Base-by-base conservation (phyloP, 2,329 filamentous ascomycete genomes). In the Colletotrichum sp. region DNA sequence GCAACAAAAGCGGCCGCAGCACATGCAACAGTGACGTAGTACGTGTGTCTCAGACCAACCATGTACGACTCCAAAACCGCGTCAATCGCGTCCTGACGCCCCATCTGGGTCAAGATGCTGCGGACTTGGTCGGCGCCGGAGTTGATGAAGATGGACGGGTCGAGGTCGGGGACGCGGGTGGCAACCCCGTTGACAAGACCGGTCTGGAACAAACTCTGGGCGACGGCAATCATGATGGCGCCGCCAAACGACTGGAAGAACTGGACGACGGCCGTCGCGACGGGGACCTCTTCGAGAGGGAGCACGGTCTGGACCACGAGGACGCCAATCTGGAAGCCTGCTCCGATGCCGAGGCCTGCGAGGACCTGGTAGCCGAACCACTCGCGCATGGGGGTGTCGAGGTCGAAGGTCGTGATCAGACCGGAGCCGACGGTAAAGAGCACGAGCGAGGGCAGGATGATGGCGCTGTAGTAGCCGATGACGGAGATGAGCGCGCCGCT, bases 241-340 rank as follows among this genome's bases (percentile, higher is more conserved):
- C 93, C 93, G 55, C 93, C 93, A 5, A 95, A 87, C 3, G 88
- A 88, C 80, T 94, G 92, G 84, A 91, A 92, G 83, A 94, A 93
- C 43, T 88, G 86, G 2, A 91, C 86, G 67, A 85, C 88, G 8
- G 89, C 88, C 7, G 87, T 90, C 32, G 84, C 90, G 2, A 90
- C 85, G 1, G 90, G 87, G 18, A 91, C 85, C 73, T 89, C 87
- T 3, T 86, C 84, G 36, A 87, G 84, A 0, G 87, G 81, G 3
- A 91, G 83, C 1, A 87, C 87, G 57, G 89, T 90, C 79, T 92
- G 90, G 4, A 91, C 87, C 8, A 88, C 87, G 5, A 89, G 83
- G 18, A 88, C 82, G 64, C 85, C 84, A n/a, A 86, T 83, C 79
- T 89, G 87, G 82, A 89, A 88, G 55, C 87, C 87, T 4, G 85